phyloP scores from a whole-genome alignment of 305 asterid species.

The Euphrasia arctica region DNA sequence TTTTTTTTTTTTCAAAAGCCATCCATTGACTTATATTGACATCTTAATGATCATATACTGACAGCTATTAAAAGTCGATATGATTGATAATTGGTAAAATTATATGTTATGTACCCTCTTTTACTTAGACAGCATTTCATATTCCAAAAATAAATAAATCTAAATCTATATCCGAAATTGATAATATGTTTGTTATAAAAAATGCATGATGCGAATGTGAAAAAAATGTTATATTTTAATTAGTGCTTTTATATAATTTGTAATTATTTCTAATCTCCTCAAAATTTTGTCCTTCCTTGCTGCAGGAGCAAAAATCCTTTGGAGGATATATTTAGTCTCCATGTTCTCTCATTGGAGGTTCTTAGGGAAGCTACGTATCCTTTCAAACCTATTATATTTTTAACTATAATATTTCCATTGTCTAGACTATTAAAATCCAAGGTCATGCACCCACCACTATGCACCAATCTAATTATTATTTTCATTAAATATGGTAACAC shows the following conservation, averaged over 20 bases:
- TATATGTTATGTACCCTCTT: background rate
- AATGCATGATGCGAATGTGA: background rate
- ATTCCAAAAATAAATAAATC: background rate
- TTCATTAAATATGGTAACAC: slow-evolving; percentile 20
- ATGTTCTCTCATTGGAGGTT: slow-evolving; percentile 90
- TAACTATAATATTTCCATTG: slow-evolving; percentile 16
- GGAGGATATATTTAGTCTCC: slow-evolving; percentile 61
- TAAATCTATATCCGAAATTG: slow-evolving; percentile 8
- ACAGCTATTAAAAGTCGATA: slow-evolving; percentile 15
- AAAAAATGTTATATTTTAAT: slow-evolving; percentile 13
- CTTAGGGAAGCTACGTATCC: slow-evolving; percentile 99
- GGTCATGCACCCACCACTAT: slow-evolving; percentile 28
- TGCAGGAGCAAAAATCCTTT: slow-evolving; percentile 63
- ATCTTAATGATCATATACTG: background rate
- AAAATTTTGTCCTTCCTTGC: slow-evolving; percentile 24
- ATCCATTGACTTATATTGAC: background rate
- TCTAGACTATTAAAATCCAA: slow-evolving; percentile 27
- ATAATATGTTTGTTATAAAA: background rate
- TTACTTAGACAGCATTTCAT: background rate
- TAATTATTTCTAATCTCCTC: slow-evolving; percentile 19
- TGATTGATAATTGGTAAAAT: background rate
- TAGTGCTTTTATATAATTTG: slow-evolving; percentile 8
- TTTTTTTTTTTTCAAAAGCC: slow-evolving; percentile 12
- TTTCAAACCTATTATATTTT: slow-evolving; percentile 29
- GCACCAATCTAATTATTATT: slow-evolving; percentile 12